Conservation (phyloP, 176 grass and related monocot genomes). For the Triticum turgidum region DNA sequence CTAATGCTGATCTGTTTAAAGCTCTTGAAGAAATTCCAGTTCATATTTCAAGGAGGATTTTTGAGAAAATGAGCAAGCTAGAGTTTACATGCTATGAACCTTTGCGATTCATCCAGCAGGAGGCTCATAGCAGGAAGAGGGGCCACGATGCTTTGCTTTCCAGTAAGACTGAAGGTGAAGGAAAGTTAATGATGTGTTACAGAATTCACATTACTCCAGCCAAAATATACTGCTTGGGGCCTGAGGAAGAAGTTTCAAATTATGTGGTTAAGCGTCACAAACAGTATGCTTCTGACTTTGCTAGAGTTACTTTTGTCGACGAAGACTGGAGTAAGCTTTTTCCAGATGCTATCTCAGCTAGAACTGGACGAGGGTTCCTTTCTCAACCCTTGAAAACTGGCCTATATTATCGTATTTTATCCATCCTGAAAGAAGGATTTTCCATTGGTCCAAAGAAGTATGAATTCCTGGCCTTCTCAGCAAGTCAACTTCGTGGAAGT, state of each 20-base stretch:
- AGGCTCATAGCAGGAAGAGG: constrained; percentile 46
- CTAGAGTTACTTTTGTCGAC: constrained; percentile 92
- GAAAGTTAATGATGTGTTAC: constrained; percentile 71
- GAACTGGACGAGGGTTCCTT: constrained; percentile 59
- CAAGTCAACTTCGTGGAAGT: constrained; percentile 88
- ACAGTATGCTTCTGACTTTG: constrained; percentile 76
- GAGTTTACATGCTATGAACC: constrained; percentile 75
- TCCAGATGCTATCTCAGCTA: constrained; percentile 61
- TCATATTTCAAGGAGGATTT: constrained; percentile 56
- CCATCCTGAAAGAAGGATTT: constrained; percentile 80
- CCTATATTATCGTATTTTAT: constrained; percentile 74
- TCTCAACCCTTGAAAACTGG: constrained; percentile 71
- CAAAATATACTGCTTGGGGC: constrained; percentile 89
- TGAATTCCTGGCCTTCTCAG: constrained; percentile 96
- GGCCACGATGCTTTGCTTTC: constrained; percentile 26
- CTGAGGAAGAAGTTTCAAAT: constrained; percentile 85
- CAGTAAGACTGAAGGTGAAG: constrained; percentile 34
- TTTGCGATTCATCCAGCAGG: constrained; percentile 61
- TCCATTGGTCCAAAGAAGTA: constrained; percentile 75
- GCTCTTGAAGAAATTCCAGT: constrained; percentile 56
- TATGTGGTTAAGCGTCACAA: constrained; percentile 74
- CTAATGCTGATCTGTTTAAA: constrained; percentile 69
- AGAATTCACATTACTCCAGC: constrained; percentile 86
- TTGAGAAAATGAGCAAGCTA: constrained; percentile 80
- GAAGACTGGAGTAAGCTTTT: constrained; percentile 95